phyloP scores from a whole-genome alignment of 805 yeast genomes.

The Spathaspora girioi region DNA sequence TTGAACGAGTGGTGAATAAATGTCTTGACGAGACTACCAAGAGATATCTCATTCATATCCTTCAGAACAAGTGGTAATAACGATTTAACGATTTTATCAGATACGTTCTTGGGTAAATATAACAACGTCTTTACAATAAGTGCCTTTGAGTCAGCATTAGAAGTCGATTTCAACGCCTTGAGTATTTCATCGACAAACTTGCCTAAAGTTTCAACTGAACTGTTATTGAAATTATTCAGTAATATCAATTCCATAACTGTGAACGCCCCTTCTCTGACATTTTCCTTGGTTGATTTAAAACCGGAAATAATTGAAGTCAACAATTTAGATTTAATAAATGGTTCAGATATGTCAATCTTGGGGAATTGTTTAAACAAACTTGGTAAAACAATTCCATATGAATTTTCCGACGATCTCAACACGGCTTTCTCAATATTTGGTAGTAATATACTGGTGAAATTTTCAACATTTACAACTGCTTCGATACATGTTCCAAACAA shows the following conservation, averaged over 20 bases:
- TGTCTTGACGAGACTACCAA: slow-evolving; percentile 47
- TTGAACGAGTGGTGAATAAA: slow-evolving; percentile 37
- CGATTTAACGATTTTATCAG: slow-evolving; percentile 33
- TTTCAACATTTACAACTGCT: slow-evolving; percentile 35
- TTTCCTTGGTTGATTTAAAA: slow-evolving; percentile 67
- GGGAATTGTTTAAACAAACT: slow-evolving; percentile 35
- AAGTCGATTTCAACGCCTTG: slow-evolving; percentile 51
- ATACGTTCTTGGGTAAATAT: slow-evolving; percentile 12
- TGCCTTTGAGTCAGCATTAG: slow-evolving; percentile 63
- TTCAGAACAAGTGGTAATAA: slow-evolving; percentile 56
- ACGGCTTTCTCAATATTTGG: slow-evolving; percentile 72
- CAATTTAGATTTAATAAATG: slow-evolving; percentile 33
- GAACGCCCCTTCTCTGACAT: slow-evolving; percentile 51
- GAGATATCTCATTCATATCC: slow-evolving; percentile 71
- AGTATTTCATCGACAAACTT: slow-evolving; percentile 48
- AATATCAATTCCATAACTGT: slow-evolving; percentile 22
- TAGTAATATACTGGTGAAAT: slow-evolving; percentile 37
- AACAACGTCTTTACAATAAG: slow-evolving; percentile 46
- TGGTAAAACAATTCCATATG: slow-evolving; percentile 54
- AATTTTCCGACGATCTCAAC: slow-evolving; percentile 72
- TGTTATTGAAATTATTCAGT: slow-evolving; percentile 5
- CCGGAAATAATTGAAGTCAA: slow-evolving; percentile 23
- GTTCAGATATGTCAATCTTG: slow-evolving; percentile 38
- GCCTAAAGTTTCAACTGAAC: slow-evolving; percentile 3
- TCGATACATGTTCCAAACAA: slow-evolving; percentile 43